Base-by-base conservation (phyloP, 2,329 filamentous ascomycete species). In the Laburnicola sp. region DNA sequence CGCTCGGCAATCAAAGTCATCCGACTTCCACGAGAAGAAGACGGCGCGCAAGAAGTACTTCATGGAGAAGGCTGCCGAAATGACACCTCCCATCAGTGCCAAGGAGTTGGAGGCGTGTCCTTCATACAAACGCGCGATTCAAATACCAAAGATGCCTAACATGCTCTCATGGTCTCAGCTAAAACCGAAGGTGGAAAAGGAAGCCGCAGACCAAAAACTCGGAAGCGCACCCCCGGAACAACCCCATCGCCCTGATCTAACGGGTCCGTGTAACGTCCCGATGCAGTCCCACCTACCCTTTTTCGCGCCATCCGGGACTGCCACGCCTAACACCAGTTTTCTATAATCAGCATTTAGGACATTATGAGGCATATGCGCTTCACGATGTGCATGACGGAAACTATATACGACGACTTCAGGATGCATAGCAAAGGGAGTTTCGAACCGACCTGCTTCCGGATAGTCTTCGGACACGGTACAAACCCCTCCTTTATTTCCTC, bases 111-210 rank as follows among this genome's bases (percentile, higher is more conserved):
- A 71, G 51, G 64, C 62, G 23, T 76, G 75, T 50, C 63, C 69
- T 1, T 71, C 73, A 1, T 77, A 73, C 54, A 64, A 69, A 16
- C 65, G 69, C 23, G 67, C 72, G 21, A 59, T 76, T 30, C 67
- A 69, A 16, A 74, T 75, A 22, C 68, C 73, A 35, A 74, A 72
- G 48, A 67, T 68, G 8, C 69, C 70, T 10, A 71, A 68, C 51
- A 69, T 62, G 51, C 64, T 61, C 2, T 70, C 70, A 1, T 73
- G 70, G 70, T 57, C 66, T 28, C 65, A 68, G 36, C 60, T 73
- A 42, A 69, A 63, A 42, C 69, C 69, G 2, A 73, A 73, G 50
- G 58, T 73, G 4, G 64, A 71, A 53, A 68, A 67, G 36, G 70
- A 73, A 42, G 66, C 55, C 0, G 60, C 62, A 21, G 63, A 67